Conservation (phyloP, 768 basidiomycete genomes). For the Pleurotus sapidus region DNA sequence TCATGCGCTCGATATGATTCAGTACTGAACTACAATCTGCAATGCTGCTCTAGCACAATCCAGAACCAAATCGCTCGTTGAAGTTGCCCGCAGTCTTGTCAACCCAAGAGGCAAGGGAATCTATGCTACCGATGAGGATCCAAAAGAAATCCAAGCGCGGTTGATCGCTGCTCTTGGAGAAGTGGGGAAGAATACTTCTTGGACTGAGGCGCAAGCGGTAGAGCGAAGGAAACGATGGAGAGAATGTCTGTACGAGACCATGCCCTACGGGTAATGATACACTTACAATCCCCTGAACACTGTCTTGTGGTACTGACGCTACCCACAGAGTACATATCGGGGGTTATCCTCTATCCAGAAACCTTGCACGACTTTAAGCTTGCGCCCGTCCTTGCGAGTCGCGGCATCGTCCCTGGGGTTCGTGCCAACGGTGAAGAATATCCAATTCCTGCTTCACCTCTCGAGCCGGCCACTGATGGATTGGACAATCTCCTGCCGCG, state of each 20-base stretch:
- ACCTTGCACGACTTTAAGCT: constrained; percentile 49
- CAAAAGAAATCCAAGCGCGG: constrained; percentile 37
- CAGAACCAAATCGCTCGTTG: constrained; percentile 29
- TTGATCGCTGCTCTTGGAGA: constrained; percentile 33
- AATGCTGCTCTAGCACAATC: no score
- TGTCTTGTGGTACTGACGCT: no score
- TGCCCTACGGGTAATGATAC: constrained; percentile 33
- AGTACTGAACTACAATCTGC: no score
- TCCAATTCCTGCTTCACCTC: constrained; percentile 39
- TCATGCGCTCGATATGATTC: no score
- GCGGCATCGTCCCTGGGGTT: constrained; percentile 47
- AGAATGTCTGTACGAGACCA: constrained; percentile 38
- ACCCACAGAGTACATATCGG: constrained; percentile 42
- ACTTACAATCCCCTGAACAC: background rate
- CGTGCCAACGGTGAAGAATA: constrained; percentile 49
- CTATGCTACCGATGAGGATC: constrained; percentile 52
- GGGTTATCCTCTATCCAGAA: constrained; percentile 49
- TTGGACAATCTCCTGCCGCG: constrained; percentile 41
- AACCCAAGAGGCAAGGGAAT: constrained; percentile 48
- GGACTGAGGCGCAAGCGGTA: constrained; percentile 31
- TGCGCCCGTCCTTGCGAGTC: constrained; percentile 36
- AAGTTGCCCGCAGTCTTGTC: constrained; percentile 41
- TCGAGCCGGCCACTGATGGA: constrained; percentile 48
- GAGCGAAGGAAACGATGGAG: constrained; percentile 42
- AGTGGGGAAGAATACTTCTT: constrained; percentile 18